A percentile compares a stretch with the other conserved stretches of the same genome.
Conservation (phyloP, 2,329 filamentous ascomycete species). For the Camptophora hylomeconis region DNA sequence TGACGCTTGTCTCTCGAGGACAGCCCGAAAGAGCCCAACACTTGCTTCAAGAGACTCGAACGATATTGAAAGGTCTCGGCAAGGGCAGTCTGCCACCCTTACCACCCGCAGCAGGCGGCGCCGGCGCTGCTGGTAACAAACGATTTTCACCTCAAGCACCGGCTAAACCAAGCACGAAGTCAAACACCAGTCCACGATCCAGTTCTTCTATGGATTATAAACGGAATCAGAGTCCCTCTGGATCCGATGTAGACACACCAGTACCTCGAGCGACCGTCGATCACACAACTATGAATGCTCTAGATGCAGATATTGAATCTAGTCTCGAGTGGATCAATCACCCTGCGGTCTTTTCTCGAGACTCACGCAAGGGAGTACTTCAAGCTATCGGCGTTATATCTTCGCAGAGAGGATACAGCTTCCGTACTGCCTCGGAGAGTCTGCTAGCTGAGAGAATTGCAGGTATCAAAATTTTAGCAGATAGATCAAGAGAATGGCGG, state of each 20-base stretch:
- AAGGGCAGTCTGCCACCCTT: conserved; percentile 90
- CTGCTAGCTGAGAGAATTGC: conserved; percentile 75
- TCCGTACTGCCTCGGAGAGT: conserved; percentile 75
- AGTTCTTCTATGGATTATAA: too few relatives aligned
- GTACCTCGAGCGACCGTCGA: conserved; percentile 47
- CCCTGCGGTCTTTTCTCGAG: conserved; percentile 83
- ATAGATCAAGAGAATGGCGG: conserved; percentile 81
- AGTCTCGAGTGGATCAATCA: conserved; percentile 96
- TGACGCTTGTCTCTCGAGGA: conserved; percentile 79
- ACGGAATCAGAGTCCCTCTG: conserved; percentile 25
- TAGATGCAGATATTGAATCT: conserved; percentile 82
- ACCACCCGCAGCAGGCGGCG: conserved; percentile 42
- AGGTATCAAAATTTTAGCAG: conserved; percentile 69
- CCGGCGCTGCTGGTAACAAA: conserved; percentile 26
- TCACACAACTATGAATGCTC: conserved; percentile 61
- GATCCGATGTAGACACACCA: conserved; percentile 29
- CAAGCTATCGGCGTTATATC: conserved; percentile 96
- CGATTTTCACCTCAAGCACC: conserved; percentile 26
- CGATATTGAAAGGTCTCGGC: conserved; percentile 87
- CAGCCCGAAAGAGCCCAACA: conserved; percentile 92
- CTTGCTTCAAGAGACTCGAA: conserved; percentile 80
- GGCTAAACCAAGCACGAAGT: conserved; percentile 24
- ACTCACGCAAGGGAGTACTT: conserved; percentile 87
- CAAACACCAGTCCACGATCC: conserved; percentile 19
- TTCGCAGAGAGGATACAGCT: conserved; percentile 86